These are phyloP conservation scores for Chaetomium sp. DNA, from an alignment of 2,329 filamentous ascomycete species.

Conservation along the genomic window DNA sequence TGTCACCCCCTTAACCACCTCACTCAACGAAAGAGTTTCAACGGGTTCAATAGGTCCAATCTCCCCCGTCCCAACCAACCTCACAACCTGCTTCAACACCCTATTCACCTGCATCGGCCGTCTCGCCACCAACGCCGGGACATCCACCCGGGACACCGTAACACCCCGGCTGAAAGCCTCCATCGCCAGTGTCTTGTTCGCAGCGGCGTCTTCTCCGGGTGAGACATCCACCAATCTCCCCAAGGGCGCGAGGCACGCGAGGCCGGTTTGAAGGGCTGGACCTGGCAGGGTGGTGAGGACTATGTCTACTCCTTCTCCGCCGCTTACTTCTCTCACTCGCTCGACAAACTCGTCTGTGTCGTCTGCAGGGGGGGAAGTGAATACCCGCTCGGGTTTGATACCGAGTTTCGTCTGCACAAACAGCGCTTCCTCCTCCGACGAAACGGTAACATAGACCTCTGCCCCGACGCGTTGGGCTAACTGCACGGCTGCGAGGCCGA, in stretches of 20 bases:
- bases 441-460: slow-evolving; percentile 33
- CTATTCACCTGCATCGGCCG: slow-evolving; percentile 16
- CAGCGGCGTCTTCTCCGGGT: slow-evolving; percentile 25
- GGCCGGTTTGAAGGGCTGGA: slow-evolving; percentile 36
- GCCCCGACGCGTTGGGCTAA: slow-evolving; percentile 26
- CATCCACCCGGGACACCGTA: slow-evolving; percentile 31
- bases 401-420: slow-evolving; percentile 26
- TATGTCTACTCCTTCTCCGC: slow-evolving; percentile 31
- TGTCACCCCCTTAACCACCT: slow-evolving; percentile 30
- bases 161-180: slow-evolving; percentile 34
- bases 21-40: slow-evolving; percentile 25
- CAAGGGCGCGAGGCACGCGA: slow-evolving; percentile 31
- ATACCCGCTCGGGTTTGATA: slow-evolving; percentile 22
- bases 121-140: slow-evolving; percentile 21
- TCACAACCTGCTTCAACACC: slow-evolving; percentile 20
- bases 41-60: slow-evolving; percentile 24
- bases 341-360: slow-evolving; percentile 27
- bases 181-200: slow-evolving; percentile 38
- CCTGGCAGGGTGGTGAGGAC: slow-evolving; percentile 38
- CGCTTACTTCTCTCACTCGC: slow-evolving; percentile 27
- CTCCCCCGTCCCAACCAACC: slow-evolving; percentile 23
- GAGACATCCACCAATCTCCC: slow-evolving; percentile 12
- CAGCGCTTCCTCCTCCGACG: slow-evolving; percentile 31
- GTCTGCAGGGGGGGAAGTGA: slow-evolving; percentile 31
- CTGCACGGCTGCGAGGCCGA: slow-evolving; percentile 30